Evolutionary conservation across 352 stramenopile genomes (phyloP).

Genomic region (Phytophthora melonis): DNA sequence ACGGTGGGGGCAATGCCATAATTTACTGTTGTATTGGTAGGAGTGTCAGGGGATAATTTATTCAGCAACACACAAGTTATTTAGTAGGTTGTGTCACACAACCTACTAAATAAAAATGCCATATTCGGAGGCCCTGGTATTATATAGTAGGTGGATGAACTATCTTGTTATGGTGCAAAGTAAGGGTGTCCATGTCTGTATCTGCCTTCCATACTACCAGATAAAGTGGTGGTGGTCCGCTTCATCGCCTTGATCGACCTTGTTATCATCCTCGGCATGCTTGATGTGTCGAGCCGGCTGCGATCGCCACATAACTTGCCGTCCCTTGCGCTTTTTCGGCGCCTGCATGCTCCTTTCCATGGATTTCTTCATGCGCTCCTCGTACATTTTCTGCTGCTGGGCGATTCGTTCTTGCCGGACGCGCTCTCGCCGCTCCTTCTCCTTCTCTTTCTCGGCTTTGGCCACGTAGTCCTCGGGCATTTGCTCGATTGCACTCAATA

Average conservation of each 20-base stretch:
- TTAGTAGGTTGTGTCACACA: too few relatives aligned
- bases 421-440: constrained; percentile 93
- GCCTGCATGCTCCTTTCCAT: constrained; percentile 94
- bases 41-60: too few relatives aligned
- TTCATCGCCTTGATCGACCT: constrained; percentile 84
- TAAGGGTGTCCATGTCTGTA: too few relatives aligned
- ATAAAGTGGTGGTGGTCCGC: constrained; percentile 88
- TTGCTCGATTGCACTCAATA: constrained; percentile 91
- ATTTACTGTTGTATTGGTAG: too few relatives aligned
- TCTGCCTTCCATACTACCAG: constrained; percentile 47
- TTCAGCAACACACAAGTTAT: too few relatives aligned
- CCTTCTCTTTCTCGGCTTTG: constrained; percentile 95
- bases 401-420: constrained; percentile 92
- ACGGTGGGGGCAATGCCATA: too few relatives aligned
- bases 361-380: constrained; percentile 94
- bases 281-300: constrained; percentile 82
- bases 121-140: too few relatives aligned
- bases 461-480: constrained; percentile 95
- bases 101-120: too few relatives aligned
- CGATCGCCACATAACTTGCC: constrained; percentile 94
- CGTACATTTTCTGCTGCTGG: constrained; percentile 94
- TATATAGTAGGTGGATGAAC: too few relatives aligned
- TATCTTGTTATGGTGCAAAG: too few relatives aligned
- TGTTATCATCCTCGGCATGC: constrained; percentile 80
- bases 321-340: constrained; percentile 92